These are phyloP conservation scores for Daldinia sp. DNA, from an alignment of 2,329 filamentous ascomycete species.

Conservation along the genomic window DNA sequence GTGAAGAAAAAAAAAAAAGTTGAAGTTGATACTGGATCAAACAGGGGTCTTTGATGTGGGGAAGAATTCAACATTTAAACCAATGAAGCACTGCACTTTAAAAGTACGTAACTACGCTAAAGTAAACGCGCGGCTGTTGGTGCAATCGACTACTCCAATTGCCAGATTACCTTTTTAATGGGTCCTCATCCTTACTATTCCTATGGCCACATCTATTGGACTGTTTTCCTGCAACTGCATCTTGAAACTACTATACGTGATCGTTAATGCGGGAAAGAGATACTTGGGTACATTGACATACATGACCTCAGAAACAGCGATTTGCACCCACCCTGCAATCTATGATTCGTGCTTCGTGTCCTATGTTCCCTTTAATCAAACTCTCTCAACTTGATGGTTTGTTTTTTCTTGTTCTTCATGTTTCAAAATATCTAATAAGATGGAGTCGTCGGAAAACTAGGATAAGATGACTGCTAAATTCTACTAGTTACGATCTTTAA, in stretches of 20 bases:
- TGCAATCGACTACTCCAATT: slow-evolving; percentile 16
- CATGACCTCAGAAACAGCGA: too few species aligned
- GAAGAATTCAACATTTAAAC: slow-evolving; percentile 7
- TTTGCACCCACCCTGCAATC: neutral
- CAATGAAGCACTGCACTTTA: slow-evolving; percentile 14
- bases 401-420: neutral
- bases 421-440: neutral
- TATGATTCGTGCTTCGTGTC: slow-evolving; percentile 1
- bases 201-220: neutral
- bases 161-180: neutral
- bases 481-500: slow-evolving; percentile 9
- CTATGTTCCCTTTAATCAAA: slow-evolving; percentile 5
- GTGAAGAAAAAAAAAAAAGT: slow-evolving; percentile 22
- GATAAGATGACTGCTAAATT: slow-evolving; percentile 20
- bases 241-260: neutral
- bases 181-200: neutral
- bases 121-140: slow-evolving; percentile 37
- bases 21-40: slow-evolving; percentile 3
- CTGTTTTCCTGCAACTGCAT: neutral
- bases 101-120: slow-evolving; percentile 18
- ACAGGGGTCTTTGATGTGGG: slow-evolving; percentile 28
- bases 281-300: neutral
- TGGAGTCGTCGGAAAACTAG: neutral
- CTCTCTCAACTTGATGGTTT: neutral
- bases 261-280: neutral